Conservation (phyloP, 2,329 filamentous ascomycete species). For the Passalora sequoiae region DNA sequence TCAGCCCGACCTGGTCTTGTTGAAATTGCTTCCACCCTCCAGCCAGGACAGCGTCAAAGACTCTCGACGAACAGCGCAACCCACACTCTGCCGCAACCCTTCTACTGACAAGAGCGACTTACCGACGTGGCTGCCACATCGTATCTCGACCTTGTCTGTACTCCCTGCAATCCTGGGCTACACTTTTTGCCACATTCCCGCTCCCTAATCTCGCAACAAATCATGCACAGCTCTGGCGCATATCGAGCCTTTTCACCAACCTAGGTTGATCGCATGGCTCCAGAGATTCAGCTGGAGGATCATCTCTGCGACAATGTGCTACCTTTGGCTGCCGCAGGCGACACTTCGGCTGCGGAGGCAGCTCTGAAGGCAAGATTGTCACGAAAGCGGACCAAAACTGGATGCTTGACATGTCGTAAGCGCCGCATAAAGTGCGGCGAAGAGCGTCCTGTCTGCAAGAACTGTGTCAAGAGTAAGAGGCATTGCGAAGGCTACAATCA, state of each 20-base stretch:
- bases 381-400: conserved; percentile 77
- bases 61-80: conserved; percentile 5
- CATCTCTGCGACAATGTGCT: background rate
- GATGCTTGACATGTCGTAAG: conserved; percentile 87
- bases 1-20: conserved; percentile 10
- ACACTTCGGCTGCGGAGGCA: conserved; percentile 28
- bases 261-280: conserved; percentile 9
- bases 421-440: conserved; percentile 97
- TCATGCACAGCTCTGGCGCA: conserved; percentile 9
- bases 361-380: conserved; percentile 29
- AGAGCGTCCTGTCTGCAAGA: conserved; percentile 72
- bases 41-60: no score
- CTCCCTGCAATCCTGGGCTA: no score
- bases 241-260: conserved; percentile 4
- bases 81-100: conserved; percentile 3
- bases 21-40: background rate
- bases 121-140: background rate
- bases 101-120: background rate
- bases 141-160: background rate
- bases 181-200: no score
- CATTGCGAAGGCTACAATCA: conserved; percentile 80
- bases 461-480: conserved; percentile 81
- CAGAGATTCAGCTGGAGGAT: conserved; percentile 10
- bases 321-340: conserved; percentile 10
- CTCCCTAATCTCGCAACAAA: no score